Evolutionary conservation across 495 filamentous ascomycete genomes (phyloP), one percentile per base, ranked within the genome.

Genomic region (Daldinia decipiens): DNA sequence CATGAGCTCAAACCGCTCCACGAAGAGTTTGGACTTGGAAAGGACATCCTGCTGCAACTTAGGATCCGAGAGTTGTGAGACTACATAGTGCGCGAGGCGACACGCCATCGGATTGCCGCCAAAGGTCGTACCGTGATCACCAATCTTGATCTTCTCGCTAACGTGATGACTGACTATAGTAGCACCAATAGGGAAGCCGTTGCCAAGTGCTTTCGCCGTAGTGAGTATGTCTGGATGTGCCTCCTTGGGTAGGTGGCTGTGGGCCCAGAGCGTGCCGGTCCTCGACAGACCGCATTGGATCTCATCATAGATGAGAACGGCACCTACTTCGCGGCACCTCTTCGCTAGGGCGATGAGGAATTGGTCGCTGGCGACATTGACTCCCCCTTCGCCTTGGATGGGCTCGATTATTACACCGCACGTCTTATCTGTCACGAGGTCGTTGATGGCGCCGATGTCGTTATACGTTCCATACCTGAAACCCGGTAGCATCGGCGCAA

Each of bases 321-420:
- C 96, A 39, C 92, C 92, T 31, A 97, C 93, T 75, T 93, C 91
- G 54, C 90, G 88, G 79, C 95, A 98, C 57, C 93, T 87, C 69
- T 85, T 86, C 61, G 91, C 90, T 11, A 99, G 84, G 0, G 92
- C 90, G 9, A 84, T 63, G 7, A 98, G 84, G 79, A 98, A 99
- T 66, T 92, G 91, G 3, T 90, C 87, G 4, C 86, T 91, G 2
- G 92, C 95, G 11, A 92, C 88, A 69, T 93, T 91, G 38, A 99
- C 90, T 67, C 95, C 95, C 39, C 95, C 95, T 82, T 99, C 95
- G 40, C 95, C 95, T 81, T 99, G 95, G 69, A 99, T 98, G 13
- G 95, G 95, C 83, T 99, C 95, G 24, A 98, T 87, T 55, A 99
- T 92, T n/a, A 98, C 95, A 71, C 93, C 92, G 76, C 93, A 97